phyloP scores from a whole-genome alignment of 176 grass and related monocot genomes.

The Oryza coarctata region DNA sequence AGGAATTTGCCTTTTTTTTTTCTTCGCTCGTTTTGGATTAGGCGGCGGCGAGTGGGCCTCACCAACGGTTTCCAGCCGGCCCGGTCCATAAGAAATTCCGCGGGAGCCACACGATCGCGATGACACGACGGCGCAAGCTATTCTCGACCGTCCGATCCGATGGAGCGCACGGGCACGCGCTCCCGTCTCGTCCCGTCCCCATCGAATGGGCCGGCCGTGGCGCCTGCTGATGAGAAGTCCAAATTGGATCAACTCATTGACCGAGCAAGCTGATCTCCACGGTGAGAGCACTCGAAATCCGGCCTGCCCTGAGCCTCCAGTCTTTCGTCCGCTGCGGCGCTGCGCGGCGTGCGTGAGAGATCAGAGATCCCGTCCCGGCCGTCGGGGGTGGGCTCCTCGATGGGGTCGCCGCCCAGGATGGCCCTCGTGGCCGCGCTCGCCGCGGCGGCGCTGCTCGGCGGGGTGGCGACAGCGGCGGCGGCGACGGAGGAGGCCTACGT shows the following conservation, averaged over 20 bases:
- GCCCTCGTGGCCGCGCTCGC: conserved; percentile 32
- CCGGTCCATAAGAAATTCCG: neutral
- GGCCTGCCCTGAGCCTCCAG: neutral
- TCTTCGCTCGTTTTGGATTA: neutral
- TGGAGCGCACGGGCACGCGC: neutral
- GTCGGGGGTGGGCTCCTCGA: conserved; percentile 16
- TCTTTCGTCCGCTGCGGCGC: neutral
- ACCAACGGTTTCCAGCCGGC: neutral
- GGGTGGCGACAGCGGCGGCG: conserved; percentile 6
- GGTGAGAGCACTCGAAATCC: neutral
- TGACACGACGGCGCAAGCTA: neutral
- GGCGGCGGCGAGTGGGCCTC: neutral
- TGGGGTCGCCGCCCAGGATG: conserved; percentile 30
- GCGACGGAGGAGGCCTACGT: conserved; percentile 79
- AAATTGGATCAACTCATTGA: conserved; percentile 24
- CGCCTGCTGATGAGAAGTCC: conserved; percentile 11
- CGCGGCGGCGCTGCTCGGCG: conserved; percentile 29
- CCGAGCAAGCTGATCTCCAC: conserved; percentile 11
- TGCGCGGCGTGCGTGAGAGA: neutral
- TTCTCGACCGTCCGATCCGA: neutral
- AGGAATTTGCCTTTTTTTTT: neutral
- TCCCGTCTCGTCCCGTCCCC: neutral
- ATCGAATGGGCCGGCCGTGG: neutral
- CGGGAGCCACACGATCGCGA: neutral
- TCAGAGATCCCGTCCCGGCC: conserved; percentile 4